Evolutionary conservation across 176 grass and related monocot species (phyloP).

Genomic region (Alopecurus myosuroides): DNA sequence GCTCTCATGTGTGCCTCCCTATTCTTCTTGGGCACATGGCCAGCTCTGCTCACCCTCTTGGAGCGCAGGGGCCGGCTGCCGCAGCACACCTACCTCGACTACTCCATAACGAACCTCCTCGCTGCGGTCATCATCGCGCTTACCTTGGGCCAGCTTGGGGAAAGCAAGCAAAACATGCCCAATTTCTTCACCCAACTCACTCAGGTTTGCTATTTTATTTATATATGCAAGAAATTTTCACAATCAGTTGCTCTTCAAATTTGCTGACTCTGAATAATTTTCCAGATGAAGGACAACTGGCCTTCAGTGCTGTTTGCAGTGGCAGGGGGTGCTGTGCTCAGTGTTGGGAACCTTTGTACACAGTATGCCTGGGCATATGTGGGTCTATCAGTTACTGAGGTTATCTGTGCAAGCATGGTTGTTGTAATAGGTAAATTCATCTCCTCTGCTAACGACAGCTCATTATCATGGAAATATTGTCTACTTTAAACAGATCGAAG

Average conservation of each 20-base stretch:
- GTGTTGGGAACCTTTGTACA: constrained; percentile 64
- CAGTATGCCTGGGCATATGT: constrained; percentile 78
- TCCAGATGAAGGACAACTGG: constrained; percentile 59
- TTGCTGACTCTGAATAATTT: constrained; percentile 1
- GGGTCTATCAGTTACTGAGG: constrained; percentile 70
- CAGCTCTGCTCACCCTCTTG: constrained; percentile 56
- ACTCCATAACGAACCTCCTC: constrained; percentile 65
- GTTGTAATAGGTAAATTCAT: constrained; percentile 57
- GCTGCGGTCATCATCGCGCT: constrained; percentile 55
- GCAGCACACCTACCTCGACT: constrained; percentile 81
- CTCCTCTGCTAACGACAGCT: background rate
- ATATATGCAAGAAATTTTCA: background rate
- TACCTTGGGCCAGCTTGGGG: constrained; percentile 58
- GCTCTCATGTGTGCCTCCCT: constrained; percentile 70
- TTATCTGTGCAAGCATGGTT: constrained; percentile 61
- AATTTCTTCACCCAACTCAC: constrained; percentile 67
- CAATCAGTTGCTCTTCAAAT: background rate
- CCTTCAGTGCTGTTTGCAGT: constrained; percentile 65
- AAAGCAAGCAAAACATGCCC: constrained; percentile 44
- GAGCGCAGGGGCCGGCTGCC: constrained; percentile 64
- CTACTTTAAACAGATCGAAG: background rate
- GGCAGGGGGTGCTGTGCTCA: constrained; percentile 62
- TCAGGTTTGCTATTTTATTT: constrained; percentile 32
- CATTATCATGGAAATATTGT: background rate
- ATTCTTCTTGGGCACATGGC: constrained; percentile 69